phyloP scores from a whole-genome alignment of 2,329 filamentous ascomycete genomes.

The Botrytis cinerea region DNA sequence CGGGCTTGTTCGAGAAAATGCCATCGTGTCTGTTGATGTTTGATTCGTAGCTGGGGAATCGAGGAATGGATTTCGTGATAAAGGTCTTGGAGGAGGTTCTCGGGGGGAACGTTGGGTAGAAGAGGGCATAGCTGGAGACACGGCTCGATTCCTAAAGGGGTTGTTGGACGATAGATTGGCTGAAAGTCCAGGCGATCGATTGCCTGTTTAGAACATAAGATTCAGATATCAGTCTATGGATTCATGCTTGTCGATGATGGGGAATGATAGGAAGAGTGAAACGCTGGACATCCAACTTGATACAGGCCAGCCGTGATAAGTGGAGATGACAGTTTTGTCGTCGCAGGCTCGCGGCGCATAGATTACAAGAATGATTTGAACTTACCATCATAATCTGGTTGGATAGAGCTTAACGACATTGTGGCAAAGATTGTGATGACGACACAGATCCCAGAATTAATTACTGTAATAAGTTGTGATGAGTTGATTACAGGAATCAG shows the following conservation, averaged over 20 bases:
- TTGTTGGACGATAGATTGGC: constrained; percentile 75
- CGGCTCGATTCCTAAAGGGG: constrained; percentile 73
- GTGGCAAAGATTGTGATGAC: constrained; percentile 29
- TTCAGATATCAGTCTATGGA: constrained; percentile 35
- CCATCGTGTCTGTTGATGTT: constrained; percentile 50
- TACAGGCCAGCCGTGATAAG: constrained; percentile 36
- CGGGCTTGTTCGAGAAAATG: constrained; percentile 45
- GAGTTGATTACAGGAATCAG: constrained; percentile 10
- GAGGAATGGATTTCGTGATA: constrained; percentile 76
- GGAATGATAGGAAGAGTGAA: constrained; percentile 33
- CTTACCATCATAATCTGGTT: constrained; percentile 39
- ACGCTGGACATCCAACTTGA: constrained; percentile 39
- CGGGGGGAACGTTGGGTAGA: constrained; percentile 56
- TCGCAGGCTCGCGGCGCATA: constrained; percentile 32
- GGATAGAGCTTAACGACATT: constrained; percentile 38
- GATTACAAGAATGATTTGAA: constrained; percentile 32
- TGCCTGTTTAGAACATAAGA: constrained; percentile 38
- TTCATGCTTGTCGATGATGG: constrained; percentile 38
- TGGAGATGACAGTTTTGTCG: constrained; percentile 34
- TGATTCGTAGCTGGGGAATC: constrained; percentile 48
- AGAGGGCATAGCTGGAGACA: constrained; percentile 54
- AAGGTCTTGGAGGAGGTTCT: constrained; percentile 57
- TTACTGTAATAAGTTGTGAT: background rate
- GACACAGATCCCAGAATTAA: constrained; percentile 5
- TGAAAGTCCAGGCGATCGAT: constrained; percentile 53